Base-by-base conservation (phyloP, 805 yeast genomes). In the Ogataea zsoltii region DNA sequence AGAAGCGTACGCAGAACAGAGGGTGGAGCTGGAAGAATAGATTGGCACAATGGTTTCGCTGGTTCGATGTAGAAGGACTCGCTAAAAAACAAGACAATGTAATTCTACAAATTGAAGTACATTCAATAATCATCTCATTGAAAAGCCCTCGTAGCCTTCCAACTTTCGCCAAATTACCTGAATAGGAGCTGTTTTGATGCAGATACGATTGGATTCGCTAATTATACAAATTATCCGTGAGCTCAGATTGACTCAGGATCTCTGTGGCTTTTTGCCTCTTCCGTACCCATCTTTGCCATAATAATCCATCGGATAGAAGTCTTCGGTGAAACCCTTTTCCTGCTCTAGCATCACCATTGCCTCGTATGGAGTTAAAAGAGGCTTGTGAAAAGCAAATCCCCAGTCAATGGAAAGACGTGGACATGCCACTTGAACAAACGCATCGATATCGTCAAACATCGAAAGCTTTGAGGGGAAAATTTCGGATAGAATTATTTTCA, bases 351-450 rank as follows among this genome's bases (percentile, higher is more conserved):
- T 77, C 4, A 91, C 96, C 88, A 88, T 89, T 0, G 97, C 89
- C 62, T 94, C 99, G 62, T 94, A 94, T 0, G 99, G 99, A 0
- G 99, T 92, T 46, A 94, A 68, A 34, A 94, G 69, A 0, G 99
- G 99, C 60, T 86, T 87, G 48, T 82, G 82, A 61, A 94, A 94
- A 0, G 99, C 99, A 64, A 94, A 94, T 0, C 99, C 99, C 99
- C 99, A 94, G 65, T 94, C 99, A 33, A 94, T 92, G 2, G 96
- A 88, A 37, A 94, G 70, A 58, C 99, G 74, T 0, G 99, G 99
- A 63, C 99, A 94, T 0, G 99, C 99, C 2, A 94, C 96, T 66
- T 94, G 99, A 12, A 94, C 87, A 74, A 94, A 94, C 2, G 91
- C 96, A 66, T 94, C 99, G 14, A 92, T 80, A 58, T 88, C 94